Evolutionary conservation across 257 asterid genomes (phyloP).

Genomic region (Rehmannia glutinosa): DNA sequence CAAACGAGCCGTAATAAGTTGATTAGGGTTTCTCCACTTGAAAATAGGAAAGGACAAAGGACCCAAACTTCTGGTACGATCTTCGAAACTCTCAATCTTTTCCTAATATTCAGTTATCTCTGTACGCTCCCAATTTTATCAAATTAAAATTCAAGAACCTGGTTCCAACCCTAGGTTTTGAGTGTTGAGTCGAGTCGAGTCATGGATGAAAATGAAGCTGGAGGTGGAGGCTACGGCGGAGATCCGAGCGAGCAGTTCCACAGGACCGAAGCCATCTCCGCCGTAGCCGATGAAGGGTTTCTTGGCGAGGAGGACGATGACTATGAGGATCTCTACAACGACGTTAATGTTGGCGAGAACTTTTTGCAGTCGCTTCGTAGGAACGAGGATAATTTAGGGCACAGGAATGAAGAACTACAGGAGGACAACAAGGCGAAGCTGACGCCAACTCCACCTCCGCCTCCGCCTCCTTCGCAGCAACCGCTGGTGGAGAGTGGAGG

Average conservation of each 20-base stretch:
- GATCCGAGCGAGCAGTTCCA: constrained; percentile 64
- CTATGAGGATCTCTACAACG: constrained; percentile 81
- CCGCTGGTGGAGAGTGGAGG: constrained; percentile 28
- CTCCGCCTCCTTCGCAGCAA: constrained; percentile 25
- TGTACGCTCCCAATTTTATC: background rate
- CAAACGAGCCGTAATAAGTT: too few relatives aligned
- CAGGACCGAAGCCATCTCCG: constrained; percentile 76
- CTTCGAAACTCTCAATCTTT: background rate
- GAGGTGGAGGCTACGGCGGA: constrained; percentile 45
- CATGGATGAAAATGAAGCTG: constrained; percentile 55
- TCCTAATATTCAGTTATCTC: background rate
- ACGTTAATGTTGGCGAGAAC: constrained; percentile 78
- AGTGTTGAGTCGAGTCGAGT: constrained; percentile 20
- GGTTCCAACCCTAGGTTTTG: constrained; percentile 23
- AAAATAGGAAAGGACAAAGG: background rate
- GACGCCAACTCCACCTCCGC: constrained; percentile 15
- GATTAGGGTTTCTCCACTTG: constrained; percentile 30
- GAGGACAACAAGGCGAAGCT: constrained; percentile 32
- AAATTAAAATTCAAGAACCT: background rate
- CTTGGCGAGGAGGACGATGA: constrained; percentile 71
- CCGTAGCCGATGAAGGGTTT: constrained; percentile 72
- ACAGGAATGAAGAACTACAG: constrained; percentile 27
- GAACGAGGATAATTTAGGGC: constrained; percentile 44
- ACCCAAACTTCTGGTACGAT: constrained; percentile 13
- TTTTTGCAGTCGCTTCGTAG: constrained; percentile 58